Conservation (phyloP, 352 stramenopile species). For the Pythium vanterpoolii region DNA sequence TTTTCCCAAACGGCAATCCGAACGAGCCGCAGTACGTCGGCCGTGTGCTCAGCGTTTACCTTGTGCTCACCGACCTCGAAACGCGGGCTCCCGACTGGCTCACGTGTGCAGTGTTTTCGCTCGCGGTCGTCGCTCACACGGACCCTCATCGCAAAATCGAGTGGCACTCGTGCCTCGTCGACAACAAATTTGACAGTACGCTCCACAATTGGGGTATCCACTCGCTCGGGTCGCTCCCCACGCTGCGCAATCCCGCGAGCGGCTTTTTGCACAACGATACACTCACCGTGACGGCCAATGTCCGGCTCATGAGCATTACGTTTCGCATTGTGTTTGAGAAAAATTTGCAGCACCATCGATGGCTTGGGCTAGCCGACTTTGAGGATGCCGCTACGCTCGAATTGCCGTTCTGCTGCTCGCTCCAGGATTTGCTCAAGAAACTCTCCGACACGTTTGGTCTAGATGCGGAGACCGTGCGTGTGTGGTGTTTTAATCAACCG, state of each 20-base stretch:
- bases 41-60: constrained; percentile 69
- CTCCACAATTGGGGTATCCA: constrained; percentile 85
- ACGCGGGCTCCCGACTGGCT: constrained; percentile 53
- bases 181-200: constrained; percentile 78
- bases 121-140: constrained; percentile 52
- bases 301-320: constrained; percentile 78
- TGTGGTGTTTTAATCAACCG: constrained; percentile 82
- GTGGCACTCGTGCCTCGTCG: constrained; percentile 77
- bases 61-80: constrained; percentile 74
- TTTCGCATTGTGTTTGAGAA: constrained; percentile 66
- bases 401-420: constrained; percentile 65
- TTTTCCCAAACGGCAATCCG: constrained; percentile 78
- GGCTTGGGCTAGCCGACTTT: constrained; percentile 59
- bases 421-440: constrained; percentile 46
- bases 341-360: constrained; percentile 44
- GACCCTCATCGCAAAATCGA: constrained; percentile 49
- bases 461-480: constrained; percentile 25
- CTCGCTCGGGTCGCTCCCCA: constrained; percentile 55
- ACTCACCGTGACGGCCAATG: constrained; percentile 61
- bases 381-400: constrained; percentile 40
- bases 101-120: constrained; percentile 77
- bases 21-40: constrained; percentile 72
- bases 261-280: constrained; percentile 47
- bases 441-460: constrained; percentile 34
- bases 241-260: constrained; percentile 47